phyloP scores from a whole-genome alignment of 2,329 filamentous ascomycete species.

The Aaosphaeria pasadenensis region DNA sequence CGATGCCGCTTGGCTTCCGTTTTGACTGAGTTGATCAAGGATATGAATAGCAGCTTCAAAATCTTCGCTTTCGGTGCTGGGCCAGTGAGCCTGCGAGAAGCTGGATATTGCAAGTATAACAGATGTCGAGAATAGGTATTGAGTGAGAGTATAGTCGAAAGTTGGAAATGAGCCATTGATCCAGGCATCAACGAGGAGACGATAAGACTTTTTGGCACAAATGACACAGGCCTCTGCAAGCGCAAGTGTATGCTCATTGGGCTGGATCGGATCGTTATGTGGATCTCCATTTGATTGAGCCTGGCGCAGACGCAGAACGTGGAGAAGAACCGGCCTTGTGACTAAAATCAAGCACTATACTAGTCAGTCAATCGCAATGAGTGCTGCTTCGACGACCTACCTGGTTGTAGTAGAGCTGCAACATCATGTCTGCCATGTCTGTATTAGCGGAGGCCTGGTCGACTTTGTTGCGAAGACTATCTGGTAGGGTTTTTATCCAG shows the following conservation, averaged over 20 bases:
- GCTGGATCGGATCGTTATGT: slow-evolving; percentile 1
- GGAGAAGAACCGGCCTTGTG: slow-evolving; percentile 31
- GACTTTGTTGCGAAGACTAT: no score
- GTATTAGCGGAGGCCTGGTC: slow-evolving; percentile 26
- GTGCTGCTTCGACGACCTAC: not conserved
- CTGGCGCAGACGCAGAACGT: slow-evolving; percentile 17
- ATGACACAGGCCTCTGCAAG: slow-evolving; percentile 46
- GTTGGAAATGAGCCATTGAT: slow-evolving; percentile 47
- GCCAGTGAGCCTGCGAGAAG: slow-evolving; percentile 24
- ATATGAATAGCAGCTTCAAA: not conserved
- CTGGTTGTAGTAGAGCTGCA: not conserved
- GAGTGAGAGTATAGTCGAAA: slow-evolving; percentile 48
- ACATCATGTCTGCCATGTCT: slow-evolving; percentile 15
- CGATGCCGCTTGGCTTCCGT: not conserved
- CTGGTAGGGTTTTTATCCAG: slow-evolving; percentile 36
- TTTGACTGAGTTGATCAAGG: not conserved
- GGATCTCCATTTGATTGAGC: slow-evolving; percentile 5
- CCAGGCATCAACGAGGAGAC: slow-evolving; percentile 45
- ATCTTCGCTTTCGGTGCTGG: not conserved
- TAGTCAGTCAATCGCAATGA: no score
- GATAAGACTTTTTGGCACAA: slow-evolving; percentile 45
- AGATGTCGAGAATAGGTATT: slow-evolving; percentile 48
- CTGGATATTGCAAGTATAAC: slow-evolving; percentile 47
- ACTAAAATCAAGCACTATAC: slow-evolving; percentile 25
- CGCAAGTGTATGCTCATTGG: slow-evolving; percentile 31